Evolutionary conservation across 768 basidiomycete genomes (phyloP), one percentile per base, ranked within the genome.

Genomic region (Exidia glandulosa): DNA sequence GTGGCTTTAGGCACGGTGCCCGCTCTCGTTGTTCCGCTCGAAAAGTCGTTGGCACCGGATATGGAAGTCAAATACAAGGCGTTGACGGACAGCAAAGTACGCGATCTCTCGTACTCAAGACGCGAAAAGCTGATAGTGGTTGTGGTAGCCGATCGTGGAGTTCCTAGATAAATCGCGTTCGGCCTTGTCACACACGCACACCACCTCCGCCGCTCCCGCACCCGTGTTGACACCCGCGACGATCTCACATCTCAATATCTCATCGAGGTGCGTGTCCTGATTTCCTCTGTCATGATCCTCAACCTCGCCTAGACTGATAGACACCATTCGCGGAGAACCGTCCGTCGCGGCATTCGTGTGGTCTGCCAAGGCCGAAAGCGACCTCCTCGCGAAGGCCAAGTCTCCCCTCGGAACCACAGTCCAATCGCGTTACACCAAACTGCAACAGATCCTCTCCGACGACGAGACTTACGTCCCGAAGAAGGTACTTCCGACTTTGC

Each of bases 141-240:
- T 54, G 13, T 48, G n/a, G 37, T 63, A 93, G 90, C 74, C 79
- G 31, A 86, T 92, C 63, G 77, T 88, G 57, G 83, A 87, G 60
- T 90, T 93, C 68, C 76, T 94, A 50, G 91, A 93, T 74, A 86
- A 85, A 69, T 90, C 90, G 14, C 83, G 92, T 52, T 88, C 84
- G 1, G 71, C 80, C 14, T 72, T 77, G 59, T 88, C 88, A 9
- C 80, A 76, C 48, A 85, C 87, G 3, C 80, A 84, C 64, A 85
- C 88, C 3, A 86, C 83, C 2, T 88, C 87, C 0, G 68, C 73
- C 13, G 82, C 85, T 1, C 90, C 91, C 0, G 88, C 90, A 1
- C 89, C 90, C 0, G 75, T 81, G 0, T 75, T 94, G 27, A 77
- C 86, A 19, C 90, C 91, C 1, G 90, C 90, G 1, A 92, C 91